These are phyloP conservation scores for Saccharomyces hybrid DNA, from an alignment of 1,139 yeast species.

Conservation along the genomic window DNA sequence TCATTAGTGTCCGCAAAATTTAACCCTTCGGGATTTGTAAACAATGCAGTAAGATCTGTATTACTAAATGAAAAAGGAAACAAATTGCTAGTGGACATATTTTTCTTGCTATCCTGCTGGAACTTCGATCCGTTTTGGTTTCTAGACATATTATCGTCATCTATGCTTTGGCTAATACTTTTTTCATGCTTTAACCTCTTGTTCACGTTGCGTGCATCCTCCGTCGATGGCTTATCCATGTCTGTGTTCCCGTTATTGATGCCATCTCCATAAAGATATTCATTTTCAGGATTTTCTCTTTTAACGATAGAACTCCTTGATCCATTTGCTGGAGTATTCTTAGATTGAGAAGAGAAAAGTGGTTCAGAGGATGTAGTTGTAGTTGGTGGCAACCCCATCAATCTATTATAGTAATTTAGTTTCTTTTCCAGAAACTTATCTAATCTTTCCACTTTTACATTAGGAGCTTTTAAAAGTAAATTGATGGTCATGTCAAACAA, in stretches of 20 bases:
- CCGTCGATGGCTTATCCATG: not conserved
- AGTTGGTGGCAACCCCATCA: slow-evolving; percentile 21
- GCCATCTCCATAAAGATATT: not conserved
- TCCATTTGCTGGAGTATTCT: not conserved
- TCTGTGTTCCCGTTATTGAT: slow-evolving; percentile 2
- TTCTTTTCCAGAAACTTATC: slow-evolving; percentile 27
- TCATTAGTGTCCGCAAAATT: not conserved
- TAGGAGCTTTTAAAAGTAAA: slow-evolving; percentile 36
- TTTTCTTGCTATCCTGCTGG: slow-evolving; percentile 1
- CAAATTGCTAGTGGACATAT: slow-evolving; percentile 19
- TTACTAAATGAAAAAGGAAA: slow-evolving; percentile 22
- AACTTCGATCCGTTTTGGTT: slow-evolving; percentile 4
- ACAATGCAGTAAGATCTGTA: slow-evolving; percentile 21
- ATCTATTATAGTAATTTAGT: slow-evolving; percentile 23
- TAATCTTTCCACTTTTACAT: slow-evolving; percentile 23
- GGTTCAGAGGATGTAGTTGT: slow-evolving; percentile 2
- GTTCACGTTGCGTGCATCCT: slow-evolving; percentile 5
- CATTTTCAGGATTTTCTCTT: not conserved
- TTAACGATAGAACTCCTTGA: not conserved
- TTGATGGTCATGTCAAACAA: slow-evolving; percentile 53
- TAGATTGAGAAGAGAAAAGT: not conserved
- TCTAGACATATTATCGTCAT: not conserved
- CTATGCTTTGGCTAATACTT: not conserved
- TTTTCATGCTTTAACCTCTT: slow-evolving; percentile 1
- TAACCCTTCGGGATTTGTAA: slow-evolving; percentile 6